Conservation (phyloP, 2,329 filamentous ascomycete genomes). For the Cryphonectria nitschkei region DNA sequence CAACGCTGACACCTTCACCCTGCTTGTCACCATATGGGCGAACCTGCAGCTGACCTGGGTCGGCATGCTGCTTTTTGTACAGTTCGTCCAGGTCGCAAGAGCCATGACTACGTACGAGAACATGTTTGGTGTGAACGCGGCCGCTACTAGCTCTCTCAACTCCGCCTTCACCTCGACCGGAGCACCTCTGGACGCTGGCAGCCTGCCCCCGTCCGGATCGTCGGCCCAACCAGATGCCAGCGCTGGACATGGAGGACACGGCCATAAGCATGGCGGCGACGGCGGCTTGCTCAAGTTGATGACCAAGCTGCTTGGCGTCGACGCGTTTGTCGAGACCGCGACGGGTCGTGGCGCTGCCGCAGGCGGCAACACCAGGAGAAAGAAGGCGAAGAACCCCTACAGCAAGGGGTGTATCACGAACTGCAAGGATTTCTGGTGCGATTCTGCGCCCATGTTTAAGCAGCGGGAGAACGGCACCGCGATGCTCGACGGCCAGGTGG, state of each 20-base stretch:
- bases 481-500: conserved; percentile 73
- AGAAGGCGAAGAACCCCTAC: conserved; percentile 77
- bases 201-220: conserved; percentile 54
- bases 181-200: conserved; percentile 68
- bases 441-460: conserved; percentile 80
- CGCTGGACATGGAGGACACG: conserved; percentile 41
- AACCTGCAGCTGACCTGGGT: conserved; percentile 91
- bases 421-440: conserved; percentile 96
- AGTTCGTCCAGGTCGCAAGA: conserved; percentile 87
- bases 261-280: conserved; percentile 48
- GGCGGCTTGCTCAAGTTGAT: conserved; percentile 76
- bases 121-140: conserved; percentile 79
- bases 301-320: conserved; percentile 84
- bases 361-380: conserved; percentile 51
- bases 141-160: conserved; percentile 60
- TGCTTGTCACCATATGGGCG: conserved; percentile 79
- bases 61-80: conserved; percentile 93
- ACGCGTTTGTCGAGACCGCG: conserved; percentile 91
- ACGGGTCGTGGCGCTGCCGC: conserved; percentile 77
- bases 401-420: conserved; percentile 83
- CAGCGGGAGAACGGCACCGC: conserved; percentile 74
- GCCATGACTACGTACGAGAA: conserved; percentile 97
- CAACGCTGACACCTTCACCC: conserved; percentile 81
- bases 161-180: conserved; percentile 80
- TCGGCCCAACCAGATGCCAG: conserved; percentile 49